phyloP scores from a whole-genome alignment of 208 protist genomes.

The Trypanosoma cruzi region DNA sequence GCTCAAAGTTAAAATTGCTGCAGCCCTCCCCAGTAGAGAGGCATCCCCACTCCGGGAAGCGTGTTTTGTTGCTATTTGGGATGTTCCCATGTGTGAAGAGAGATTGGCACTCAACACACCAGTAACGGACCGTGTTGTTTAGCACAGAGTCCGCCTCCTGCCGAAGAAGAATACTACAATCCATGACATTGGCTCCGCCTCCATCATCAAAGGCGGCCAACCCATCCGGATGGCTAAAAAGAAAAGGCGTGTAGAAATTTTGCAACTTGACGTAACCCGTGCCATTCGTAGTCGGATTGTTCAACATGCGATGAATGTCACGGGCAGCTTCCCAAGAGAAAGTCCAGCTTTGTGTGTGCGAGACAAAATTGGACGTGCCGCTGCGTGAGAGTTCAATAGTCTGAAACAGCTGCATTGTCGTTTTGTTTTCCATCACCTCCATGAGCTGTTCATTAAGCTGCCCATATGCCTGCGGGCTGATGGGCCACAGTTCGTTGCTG shows the following conservation, averaged over 20 bases:
- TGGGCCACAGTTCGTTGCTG: slow-evolving; percentile 61
- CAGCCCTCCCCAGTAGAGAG: slow-evolving; percentile 37
- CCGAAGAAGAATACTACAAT: slow-evolving; percentile 57
- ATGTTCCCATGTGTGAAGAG: slow-evolving; percentile 71
- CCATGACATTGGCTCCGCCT: slow-evolving; percentile 39
- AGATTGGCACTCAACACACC: slow-evolving; percentile 64
- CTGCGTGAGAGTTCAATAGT: slow-evolving; percentile 34
- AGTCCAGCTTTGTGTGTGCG: slow-evolving; percentile 36
- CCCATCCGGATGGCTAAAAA: slow-evolving; percentile 45
- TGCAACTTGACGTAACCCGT: not conserved
- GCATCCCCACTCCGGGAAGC: slow-evolving; percentile 58
- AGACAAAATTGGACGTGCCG: slow-evolving; percentile 21
- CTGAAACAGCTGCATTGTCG: slow-evolving; percentile 39
- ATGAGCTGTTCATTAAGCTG: slow-evolving; percentile 30
- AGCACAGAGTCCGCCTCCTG: slow-evolving; percentile 34
- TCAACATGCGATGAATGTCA: slow-evolving; percentile 37
- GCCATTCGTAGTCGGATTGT: slow-evolving; percentile 14
- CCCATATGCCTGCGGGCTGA: slow-evolving; percentile 43
- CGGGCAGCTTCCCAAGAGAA: slow-evolving; percentile 37
- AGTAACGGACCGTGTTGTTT: slow-evolving; percentile 54
- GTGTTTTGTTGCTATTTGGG: slow-evolving; percentile 28
- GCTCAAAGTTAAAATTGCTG: slow-evolving; percentile 53
- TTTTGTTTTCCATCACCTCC: slow-evolving; percentile 27
- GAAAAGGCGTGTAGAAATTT: slow-evolving; percentile 65
- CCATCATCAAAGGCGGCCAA: slow-evolving; percentile 21